phyloP scores from a whole-genome alignment of 2,329 filamentous ascomycete genomes.

The Hymenoscyphus scutula region DNA sequence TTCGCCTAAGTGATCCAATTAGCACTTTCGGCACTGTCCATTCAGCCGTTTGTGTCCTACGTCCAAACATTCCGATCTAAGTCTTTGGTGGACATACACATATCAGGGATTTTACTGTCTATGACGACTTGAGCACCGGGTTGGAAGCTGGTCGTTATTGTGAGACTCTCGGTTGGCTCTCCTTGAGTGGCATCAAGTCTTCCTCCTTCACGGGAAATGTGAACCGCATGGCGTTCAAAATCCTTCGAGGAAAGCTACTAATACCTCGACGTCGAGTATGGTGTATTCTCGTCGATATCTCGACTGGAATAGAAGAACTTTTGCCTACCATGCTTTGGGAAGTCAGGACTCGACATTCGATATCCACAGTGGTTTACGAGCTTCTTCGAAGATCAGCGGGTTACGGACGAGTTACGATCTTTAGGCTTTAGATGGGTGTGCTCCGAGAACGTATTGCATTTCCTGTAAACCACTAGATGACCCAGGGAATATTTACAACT shows the following conservation, averaged over 20 bases:
- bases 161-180: slow-evolving; percentile 91
- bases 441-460: slow-evolving; percentile 76
- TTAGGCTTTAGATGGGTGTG: slow-evolving; percentile 73
- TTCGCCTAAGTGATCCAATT: slow-evolving; percentile 55
- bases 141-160: slow-evolving; percentile 87
- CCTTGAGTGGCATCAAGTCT: slow-evolving; percentile 58
- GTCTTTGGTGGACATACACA: slow-evolving; percentile 88
- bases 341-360: slow-evolving; percentile 69
- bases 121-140: slow-evolving; percentile 72
- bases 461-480: slow-evolving; percentile 70
- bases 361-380: slow-evolving; percentile 68
- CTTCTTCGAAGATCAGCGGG: slow-evolving; percentile 64
- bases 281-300: slow-evolving; percentile 76
- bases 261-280: slow-evolving; percentile 23
- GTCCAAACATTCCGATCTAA: slow-evolving; percentile 77
- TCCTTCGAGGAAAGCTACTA: slow-evolving; percentile 29
- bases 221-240: slow-evolving; percentile 32
- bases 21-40: slow-evolving; percentile 74
- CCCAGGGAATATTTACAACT: slow-evolving; percentile 23
- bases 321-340: slow-evolving; percentile 70
- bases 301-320: slow-evolving; percentile 83
- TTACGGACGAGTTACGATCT: slow-evolving; percentile 69
- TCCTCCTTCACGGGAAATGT: slow-evolving; percentile 23
- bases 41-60: slow-evolving; percentile 68
- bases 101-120: slow-evolving; percentile 76